Percentiles rank a stretch among this genome's conserved stretches.
Evolutionary conservation across 2,329 filamentous ascomycete species (phyloP).

Genomic region (Diaporthe citriasiana): DNA sequence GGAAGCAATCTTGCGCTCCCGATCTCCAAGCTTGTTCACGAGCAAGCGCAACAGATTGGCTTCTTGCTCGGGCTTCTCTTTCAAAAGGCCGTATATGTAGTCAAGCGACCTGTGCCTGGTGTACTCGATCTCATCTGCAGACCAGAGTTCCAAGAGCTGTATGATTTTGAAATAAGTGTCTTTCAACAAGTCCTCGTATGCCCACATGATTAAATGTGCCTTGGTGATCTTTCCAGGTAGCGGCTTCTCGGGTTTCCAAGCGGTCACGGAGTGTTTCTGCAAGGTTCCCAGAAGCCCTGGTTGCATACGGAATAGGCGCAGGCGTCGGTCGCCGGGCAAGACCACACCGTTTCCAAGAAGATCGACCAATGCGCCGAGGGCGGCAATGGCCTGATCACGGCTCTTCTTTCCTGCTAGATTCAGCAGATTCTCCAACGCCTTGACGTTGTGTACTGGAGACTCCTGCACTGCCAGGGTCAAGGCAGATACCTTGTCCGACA

Average conservation of each 20-base stretch:
- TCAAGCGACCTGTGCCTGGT: conserved; percentile 89
- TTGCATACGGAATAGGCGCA: conserved; percentile 85
- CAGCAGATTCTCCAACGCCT: conserved; percentile 88
- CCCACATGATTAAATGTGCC: conserved; percentile 87
- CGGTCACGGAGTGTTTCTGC: conserved; percentile 68
- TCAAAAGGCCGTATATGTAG: conserved; percentile 91
- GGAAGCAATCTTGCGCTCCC: conserved; percentile 94
- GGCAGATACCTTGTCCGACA: conserved; percentile 96
- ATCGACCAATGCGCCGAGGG: conserved; percentile 94
- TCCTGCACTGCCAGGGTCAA: conserved; percentile 95
- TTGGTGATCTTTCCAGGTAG: conserved; percentile 82
- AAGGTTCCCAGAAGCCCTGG: conserved; percentile 81
- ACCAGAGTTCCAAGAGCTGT: conserved; percentile 92
- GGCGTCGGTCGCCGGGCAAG: conserved; percentile 84
- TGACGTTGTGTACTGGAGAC: conserved; percentile 92
- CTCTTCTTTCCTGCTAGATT: conserved; percentile 91
- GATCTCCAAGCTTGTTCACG: conserved; percentile 97
- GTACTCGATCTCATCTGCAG: conserved; percentile 94
- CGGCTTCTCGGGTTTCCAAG: conserved; percentile 77
- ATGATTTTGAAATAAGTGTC: conserved; percentile 93
- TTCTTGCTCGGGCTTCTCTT: conserved; percentile 97
- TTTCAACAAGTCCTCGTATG: conserved; percentile 96
- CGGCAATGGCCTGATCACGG: conserved; percentile 90
- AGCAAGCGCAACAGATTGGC: conserved; percentile 91
- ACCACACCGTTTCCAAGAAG: conserved; percentile 90